Percentiles rank a stretch among this genome's conserved stretches.
phyloP scores from a whole-genome alignment of 371 early-diverging fungal species.

The Mortierella sp. region DNA sequence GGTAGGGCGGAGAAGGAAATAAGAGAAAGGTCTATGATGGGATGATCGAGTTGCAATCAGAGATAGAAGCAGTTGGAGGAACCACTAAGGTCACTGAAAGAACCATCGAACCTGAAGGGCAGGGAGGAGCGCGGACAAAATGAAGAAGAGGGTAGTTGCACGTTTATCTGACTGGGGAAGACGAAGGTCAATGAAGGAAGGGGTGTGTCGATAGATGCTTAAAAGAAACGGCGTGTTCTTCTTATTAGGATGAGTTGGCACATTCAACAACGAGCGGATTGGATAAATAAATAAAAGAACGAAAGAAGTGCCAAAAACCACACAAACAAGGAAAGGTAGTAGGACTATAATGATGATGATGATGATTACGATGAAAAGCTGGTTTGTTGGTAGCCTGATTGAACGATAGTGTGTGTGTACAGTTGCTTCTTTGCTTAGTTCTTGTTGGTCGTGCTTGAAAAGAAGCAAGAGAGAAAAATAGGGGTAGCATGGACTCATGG shows the following conservation, averaged over 20 bases:
- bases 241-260: constrained; percentile 26
- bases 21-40: not conserved
- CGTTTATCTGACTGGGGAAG: no score
- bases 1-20: not conserved
- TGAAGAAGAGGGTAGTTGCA: not conserved
- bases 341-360: not conserved
- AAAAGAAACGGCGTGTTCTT: not conserved
- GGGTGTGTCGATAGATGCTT: not conserved
- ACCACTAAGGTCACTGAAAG: no score
- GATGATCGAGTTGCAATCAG: not conserved
- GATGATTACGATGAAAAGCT: not conserved
- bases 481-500: constrained; percentile 8
- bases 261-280: not conserved
- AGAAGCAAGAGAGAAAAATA: not conserved
- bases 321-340: not conserved
- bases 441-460: not conserved
- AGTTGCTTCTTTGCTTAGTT: not conserved
- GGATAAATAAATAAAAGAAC: not conserved
- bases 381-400: not conserved
- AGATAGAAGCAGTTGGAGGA: not conserved
- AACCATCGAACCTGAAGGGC: not conserved
- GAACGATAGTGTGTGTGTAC: not conserved
- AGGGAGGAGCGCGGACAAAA: not conserved
- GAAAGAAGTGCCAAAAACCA: not conserved
- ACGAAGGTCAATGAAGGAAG: not conserved